Evolutionary conservation across 2,329 filamentous ascomycete species (phyloP).

Genomic region (Calonectria hawksworthii): DNA sequence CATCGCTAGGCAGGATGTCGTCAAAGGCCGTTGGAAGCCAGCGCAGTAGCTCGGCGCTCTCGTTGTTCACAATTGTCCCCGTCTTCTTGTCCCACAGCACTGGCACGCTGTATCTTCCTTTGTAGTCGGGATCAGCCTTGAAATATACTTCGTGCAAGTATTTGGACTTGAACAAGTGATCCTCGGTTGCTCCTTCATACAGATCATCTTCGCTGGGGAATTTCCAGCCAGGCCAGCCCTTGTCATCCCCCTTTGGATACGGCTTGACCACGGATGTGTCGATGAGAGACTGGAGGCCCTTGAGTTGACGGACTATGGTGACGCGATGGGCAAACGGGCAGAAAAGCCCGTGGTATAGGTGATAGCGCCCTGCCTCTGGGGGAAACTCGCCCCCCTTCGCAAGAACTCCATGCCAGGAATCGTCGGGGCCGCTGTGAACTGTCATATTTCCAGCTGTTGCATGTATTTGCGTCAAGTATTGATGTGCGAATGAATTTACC

Average conservation of each 20-base stretch:
- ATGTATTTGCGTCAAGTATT: not conserved
- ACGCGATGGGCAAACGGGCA: conserved; percentile 80
- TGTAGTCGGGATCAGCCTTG: conserved; percentile 75
- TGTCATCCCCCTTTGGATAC: conserved; percentile 75
- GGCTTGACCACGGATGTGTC: conserved; percentile 73
- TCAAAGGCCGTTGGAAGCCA: conserved; percentile 87
- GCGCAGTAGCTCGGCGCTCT: conserved; percentile 85
- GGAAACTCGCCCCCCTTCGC: conserved; percentile 59
- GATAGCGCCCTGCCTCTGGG: conserved; percentile 71
- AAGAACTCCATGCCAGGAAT: conserved; percentile 45
- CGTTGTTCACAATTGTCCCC: conserved; percentile 83
- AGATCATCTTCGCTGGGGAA: conserved; percentile 66
- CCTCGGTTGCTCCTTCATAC: conserved; percentile 72
- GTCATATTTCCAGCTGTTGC: conserved; percentile 17
- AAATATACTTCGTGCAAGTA: conserved; percentile 81
- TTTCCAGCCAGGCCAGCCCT: conserved; percentile 74
- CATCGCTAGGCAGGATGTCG: conserved; percentile 60
- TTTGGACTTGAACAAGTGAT: conserved; percentile 75
- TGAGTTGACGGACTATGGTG: conserved; percentile 78
- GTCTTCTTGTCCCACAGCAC: conserved; percentile 78
- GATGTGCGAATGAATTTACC: not conserved
- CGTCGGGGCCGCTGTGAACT: conserved; percentile 36
- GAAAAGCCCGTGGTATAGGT: conserved; percentile 70
- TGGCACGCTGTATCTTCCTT: conserved; percentile 80
- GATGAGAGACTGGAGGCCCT: conserved; percentile 79